Percentiles rank a stretch among this genome's conserved stretches.
These are phyloP conservation scores for Termitomyces sp. DNA, from an alignment of 1,284 basidiomycete genomes.

Conservation along the genomic window DNA sequence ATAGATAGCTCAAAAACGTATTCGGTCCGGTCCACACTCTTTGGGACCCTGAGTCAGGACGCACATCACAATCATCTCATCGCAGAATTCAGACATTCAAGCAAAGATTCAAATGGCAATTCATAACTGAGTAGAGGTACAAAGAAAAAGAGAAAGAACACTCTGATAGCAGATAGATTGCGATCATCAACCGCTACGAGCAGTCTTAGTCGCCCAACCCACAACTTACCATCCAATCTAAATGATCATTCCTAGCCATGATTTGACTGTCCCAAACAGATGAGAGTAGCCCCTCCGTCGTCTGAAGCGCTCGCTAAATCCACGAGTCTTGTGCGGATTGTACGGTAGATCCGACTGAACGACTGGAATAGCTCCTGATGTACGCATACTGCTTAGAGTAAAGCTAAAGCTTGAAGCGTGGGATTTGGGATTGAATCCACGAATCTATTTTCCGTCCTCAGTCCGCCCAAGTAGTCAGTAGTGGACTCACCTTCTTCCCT, in stretches of 20 bases:
- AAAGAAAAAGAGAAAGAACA: neutral
- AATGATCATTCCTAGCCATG: neutral
- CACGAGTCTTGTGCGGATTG: neutral
- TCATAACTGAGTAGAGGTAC: neutral
- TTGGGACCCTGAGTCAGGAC: neutral
- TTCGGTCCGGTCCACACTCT: neutral
- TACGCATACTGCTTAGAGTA: neutral
- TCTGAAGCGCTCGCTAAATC: neutral
- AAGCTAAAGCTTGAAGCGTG: neutral
- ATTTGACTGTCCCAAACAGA: neutral
- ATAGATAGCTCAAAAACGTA: neutral
- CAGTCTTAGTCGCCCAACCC: neutral
- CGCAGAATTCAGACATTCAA: neutral
- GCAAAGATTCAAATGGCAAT: neutral
- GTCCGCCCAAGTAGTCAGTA: neutral
- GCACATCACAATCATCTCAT: neutral
- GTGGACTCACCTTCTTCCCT: conserved; percentile 19
- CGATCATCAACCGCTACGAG: neutral
- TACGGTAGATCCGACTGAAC: neutral
- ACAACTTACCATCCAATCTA: neutral
- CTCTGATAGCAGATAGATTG: neutral
- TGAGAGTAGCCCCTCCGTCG: neutral
- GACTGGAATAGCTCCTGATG: neutral
- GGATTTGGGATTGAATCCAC: neutral
- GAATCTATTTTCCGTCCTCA: neutral